Evolutionary conservation across 2,329 filamentous ascomycete genomes (phyloP).

Genomic region (Akanthomyces muscarius): DNA sequence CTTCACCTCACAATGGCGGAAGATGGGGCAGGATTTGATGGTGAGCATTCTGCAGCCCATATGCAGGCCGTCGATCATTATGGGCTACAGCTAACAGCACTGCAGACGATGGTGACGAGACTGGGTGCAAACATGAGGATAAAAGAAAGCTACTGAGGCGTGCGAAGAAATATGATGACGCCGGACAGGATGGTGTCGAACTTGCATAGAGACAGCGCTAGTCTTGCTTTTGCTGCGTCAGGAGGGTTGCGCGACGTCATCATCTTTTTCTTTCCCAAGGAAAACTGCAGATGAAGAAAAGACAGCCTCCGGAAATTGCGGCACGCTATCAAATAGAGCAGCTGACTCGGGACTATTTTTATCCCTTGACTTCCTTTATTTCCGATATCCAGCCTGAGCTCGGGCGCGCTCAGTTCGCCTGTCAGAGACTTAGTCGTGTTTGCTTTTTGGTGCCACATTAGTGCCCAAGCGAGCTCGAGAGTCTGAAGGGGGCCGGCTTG

Average conservation of each 20-base stretch:
- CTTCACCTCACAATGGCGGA: slow-evolving; percentile 2
- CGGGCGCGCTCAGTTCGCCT: slow-evolving; percentile 1
- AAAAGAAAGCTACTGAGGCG: not conserved
- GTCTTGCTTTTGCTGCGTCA: not conserved
- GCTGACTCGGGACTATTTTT: not conserved
- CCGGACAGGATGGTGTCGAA: not conserved
- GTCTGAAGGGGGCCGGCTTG: not conserved
- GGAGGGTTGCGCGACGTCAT: no score
- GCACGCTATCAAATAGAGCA: no score
- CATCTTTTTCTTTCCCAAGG: no score
- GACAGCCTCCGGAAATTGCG: no score
- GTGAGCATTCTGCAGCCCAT: slow-evolving; percentile 5
- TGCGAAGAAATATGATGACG: not conserved
- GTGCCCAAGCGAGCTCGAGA: not conserved
- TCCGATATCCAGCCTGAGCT: not conserved
- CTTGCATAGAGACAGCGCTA: not conserved
- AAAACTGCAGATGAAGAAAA: no score
- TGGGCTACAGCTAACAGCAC: not conserved
- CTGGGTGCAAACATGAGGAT: slow-evolving; percentile 3
- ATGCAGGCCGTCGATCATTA: not conserved
- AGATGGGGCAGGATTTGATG: not conserved
- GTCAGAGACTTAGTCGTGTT: not conserved
- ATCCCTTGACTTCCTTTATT: not conserved
- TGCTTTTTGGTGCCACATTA: not conserved
- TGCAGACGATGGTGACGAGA: not conserved